These are phyloP conservation scores for Nadsonia fulvescens DNA, from an alignment of 805 yeast genomes.

Conservation along the genomic window DNA sequence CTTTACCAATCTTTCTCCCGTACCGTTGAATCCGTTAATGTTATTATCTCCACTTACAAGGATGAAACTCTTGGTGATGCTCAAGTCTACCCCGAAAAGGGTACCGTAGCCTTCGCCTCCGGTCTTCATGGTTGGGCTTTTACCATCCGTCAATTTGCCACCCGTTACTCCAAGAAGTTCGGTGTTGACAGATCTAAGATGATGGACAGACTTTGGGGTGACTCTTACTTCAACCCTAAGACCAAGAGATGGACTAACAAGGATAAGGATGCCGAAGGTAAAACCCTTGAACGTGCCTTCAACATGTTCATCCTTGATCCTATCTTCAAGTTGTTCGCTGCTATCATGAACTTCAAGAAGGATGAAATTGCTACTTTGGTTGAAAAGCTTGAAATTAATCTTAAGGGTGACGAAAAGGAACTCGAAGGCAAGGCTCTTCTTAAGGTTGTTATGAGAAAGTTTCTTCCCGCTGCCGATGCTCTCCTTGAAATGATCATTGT, in stretches of 20 bases:
- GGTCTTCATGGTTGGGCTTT: constrained; percentile 99
- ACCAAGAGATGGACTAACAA: constrained; percentile 98
- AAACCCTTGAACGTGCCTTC: constrained; percentile 96
- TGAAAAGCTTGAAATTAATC: constrained; percentile 81
- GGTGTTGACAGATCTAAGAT: constrained; percentile 96
- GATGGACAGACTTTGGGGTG: constrained; percentile 99
- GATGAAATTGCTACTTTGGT: constrained; percentile 85
- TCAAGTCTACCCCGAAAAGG: constrained; percentile 97
- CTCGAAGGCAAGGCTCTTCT: constrained; percentile 97
- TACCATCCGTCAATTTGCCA: constrained; percentile 97
- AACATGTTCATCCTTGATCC: constrained; percentile 98
- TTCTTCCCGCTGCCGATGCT: constrained; percentile 99
- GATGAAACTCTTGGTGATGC: constrained; percentile 85
- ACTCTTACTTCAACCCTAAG: constrained; percentile 98
- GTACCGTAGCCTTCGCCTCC: constrained; percentile 99
- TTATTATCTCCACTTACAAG: constrained; percentile 86
- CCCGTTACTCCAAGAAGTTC: constrained; percentile 95
- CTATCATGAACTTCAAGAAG: constrained; percentile 98
- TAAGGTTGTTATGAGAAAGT: constrained; percentile 97
- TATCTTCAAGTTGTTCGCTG: constrained; percentile 89
- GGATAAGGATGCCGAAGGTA: constrained; percentile 88
- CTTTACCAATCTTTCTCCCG: constrained; percentile 95
- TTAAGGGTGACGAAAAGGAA: constrained; percentile 95
- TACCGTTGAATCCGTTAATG: constrained; percentile 99
- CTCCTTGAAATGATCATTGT: constrained; percentile 95